Conservation (phyloP, 1,139 yeast genomes). For the Eremothecium cymbalariae region DNA sequence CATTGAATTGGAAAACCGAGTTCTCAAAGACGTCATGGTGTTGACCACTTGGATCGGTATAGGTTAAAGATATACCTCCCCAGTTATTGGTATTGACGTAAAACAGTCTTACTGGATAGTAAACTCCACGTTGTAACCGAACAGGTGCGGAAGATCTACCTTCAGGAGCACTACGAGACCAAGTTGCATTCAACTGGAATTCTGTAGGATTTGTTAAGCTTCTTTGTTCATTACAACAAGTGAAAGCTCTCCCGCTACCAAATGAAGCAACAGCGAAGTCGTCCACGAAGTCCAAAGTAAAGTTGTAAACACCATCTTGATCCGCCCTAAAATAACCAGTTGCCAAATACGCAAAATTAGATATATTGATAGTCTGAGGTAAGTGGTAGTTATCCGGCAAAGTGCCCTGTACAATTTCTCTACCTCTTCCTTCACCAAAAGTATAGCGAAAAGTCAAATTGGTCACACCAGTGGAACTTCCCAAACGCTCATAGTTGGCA, state of each 20-base stretch:
- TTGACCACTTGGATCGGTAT: slow-evolving; percentile 14
- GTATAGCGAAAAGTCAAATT: slow-evolving; percentile 10
- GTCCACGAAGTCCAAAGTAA: slow-evolving; percentile 13
- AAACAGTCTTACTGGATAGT: slow-evolving; percentile 18
- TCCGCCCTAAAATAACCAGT: slow-evolving; percentile 16
- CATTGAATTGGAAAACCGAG: slow-evolving; percentile 8
- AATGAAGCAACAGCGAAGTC: slow-evolving; percentile 14
- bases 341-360: slow-evolving; percentile 15
- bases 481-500: slow-evolving; percentile 8
- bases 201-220: slow-evolving; percentile 9
- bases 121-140: slow-evolving; percentile 11
- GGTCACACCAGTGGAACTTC: slow-evolving; percentile 11
- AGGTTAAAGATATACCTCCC: slow-evolving; percentile 14
- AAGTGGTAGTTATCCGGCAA: slow-evolving; percentile 14
- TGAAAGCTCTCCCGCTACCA: slow-evolving; percentile 15
- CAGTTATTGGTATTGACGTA: slow-evolving; percentile 14
- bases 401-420: slow-evolving; percentile 1
- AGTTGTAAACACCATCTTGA: slow-evolving; percentile 11
- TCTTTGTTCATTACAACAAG: slow-evolving; percentile 10
- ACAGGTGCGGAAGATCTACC: slow-evolving; percentile 5
- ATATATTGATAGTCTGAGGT: slow-evolving; percentile 6
- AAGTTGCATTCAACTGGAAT: slow-evolving; percentile 11
- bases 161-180: slow-evolving; percentile 8
- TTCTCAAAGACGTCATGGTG: slow-evolving; percentile 9
- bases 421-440: slow-evolving; percentile 1